Percentiles rank a stretch among this genome's conserved stretches.
These are phyloP conservation scores for Nicotiana benthamiana DNA, from an alignment of 257 asterid species.

Conservation along the genomic window DNA sequence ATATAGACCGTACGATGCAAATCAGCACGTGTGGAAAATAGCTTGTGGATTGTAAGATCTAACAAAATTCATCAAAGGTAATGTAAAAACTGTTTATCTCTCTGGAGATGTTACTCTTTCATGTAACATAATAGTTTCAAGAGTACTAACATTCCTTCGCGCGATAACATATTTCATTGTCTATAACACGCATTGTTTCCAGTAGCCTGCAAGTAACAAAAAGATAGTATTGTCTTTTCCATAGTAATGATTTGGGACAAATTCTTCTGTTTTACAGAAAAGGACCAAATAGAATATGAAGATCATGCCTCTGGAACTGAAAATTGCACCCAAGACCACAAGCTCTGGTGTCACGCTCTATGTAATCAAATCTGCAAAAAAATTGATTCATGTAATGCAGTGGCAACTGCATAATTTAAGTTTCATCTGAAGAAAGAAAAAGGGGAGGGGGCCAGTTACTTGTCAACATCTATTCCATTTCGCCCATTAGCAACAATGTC, in stretches of 20 bases:
- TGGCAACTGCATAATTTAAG: neutral
- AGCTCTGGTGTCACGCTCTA: slow-evolving; percentile 86
- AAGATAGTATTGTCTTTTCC: slow-evolving; percentile 10
- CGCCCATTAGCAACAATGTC: slow-evolving; percentile 95
- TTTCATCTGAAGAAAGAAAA: slow-evolving; percentile 1
- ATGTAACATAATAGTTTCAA: neutral
- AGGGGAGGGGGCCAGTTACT: slow-evolving; percentile 36
- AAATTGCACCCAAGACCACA: slow-evolving; percentile 87
- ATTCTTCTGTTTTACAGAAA: neutral
- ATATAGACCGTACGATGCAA: slow-evolving; percentile 66
- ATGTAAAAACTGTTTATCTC: neutral
- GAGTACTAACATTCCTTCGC: slow-evolving; percentile 81
- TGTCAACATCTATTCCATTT: slow-evolving; percentile 92
- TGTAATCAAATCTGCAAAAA: slow-evolving; percentile 76
- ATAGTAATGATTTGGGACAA: neutral
- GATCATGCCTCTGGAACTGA: slow-evolving; percentile 34
- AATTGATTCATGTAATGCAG: slow-evolving; percentile 1
- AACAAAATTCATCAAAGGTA: neutral
- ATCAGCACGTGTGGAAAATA: slow-evolving; percentile 87
- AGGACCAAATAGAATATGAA: neutral
- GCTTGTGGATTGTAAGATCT: slow-evolving; percentile 89
- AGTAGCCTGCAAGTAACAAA: slow-evolving; percentile 50
- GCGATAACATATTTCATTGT: slow-evolving; percentile 84
- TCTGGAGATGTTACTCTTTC: neutral
- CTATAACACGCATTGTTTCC: slow-evolving; percentile 81